A percentile compares a stretch with the other conserved stretches of the same genome.
These are phyloP conservation scores for Sporothrix euskadiensis DNA, from an alignment of 2,329 filamentous ascomycete species.

Conservation along the genomic window DNA sequence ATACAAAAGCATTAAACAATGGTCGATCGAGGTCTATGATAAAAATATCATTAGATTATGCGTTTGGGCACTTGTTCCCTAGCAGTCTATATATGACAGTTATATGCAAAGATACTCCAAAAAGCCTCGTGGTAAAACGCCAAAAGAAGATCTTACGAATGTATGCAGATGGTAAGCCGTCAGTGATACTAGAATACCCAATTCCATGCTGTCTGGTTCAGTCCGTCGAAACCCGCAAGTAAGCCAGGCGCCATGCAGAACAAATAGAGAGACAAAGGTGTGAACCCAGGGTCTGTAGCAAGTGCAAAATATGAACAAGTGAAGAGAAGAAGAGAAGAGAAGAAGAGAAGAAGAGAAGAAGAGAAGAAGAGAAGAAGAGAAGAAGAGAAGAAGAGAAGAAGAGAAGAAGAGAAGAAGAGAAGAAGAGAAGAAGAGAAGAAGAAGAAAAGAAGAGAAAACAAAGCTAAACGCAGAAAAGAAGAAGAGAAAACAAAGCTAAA, in stretches of 20 bases:
- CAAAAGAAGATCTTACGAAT: background rate
- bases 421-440: too few species aligned
- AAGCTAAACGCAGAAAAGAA: background rate
- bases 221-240: background rate
- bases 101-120: background rate
- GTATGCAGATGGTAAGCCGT: background rate
- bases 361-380: too few species aligned
- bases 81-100: background rate
- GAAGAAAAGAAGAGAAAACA: background rate
- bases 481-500: background rate
- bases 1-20: background rate
- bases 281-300: background rate
- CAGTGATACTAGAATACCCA: background rate
- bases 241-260: conserved; percentile 17
- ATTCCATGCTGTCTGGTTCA: background rate
- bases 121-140: background rate
- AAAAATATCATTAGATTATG: background rate
- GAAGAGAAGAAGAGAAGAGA: background rate
- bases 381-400: background rate
- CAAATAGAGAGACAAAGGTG: background rate
- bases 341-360: background rate
- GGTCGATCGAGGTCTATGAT: background rate
- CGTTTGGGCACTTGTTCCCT: background rate
- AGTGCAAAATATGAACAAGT: background rate
- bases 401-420: background rate